phyloP scores from a whole-genome alignment of 2,329 filamentous ascomycete species.

The Diaporthe vexans region DNA sequence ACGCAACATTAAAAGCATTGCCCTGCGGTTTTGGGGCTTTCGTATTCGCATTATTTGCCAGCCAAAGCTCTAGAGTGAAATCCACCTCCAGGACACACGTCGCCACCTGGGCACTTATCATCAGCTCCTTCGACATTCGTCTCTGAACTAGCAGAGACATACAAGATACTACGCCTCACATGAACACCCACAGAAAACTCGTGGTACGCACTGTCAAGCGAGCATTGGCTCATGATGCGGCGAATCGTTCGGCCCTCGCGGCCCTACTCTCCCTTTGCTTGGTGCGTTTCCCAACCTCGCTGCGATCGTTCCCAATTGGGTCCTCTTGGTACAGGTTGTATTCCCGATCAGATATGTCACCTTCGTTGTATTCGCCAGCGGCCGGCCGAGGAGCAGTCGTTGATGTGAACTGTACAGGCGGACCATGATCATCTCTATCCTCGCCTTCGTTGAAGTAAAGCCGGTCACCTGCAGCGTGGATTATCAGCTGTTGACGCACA shows the following conservation, averaged over 20 bases:
- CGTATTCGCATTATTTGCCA: too few relatives aligned
- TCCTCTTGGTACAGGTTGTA: conserved; percentile 40
- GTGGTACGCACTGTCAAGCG: too few relatives aligned
- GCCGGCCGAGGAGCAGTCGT: conserved; percentile 43
- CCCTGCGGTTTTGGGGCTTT: too few relatives aligned
- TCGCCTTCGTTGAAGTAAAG: conserved; percentile 43
- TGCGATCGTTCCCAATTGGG: conserved; percentile 17
- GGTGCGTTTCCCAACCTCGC: conserved; percentile 27
- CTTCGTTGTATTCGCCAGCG: conserved; percentile 40
- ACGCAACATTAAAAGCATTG: too few relatives aligned
- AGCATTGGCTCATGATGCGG: conserved; percentile 2
- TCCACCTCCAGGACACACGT: too few relatives aligned
- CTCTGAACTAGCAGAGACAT: too few relatives aligned
- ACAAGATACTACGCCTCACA: not conserved
- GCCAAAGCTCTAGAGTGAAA: too few relatives aligned
- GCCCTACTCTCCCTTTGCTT: conserved; percentile 40
- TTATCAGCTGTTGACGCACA: not conserved
- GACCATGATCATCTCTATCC: conserved; percentile 34
- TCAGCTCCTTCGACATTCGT: not conserved
- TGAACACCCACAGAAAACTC: not conserved
- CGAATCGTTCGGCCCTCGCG: conserved; percentile 39
- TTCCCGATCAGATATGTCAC: conserved; percentile 36
- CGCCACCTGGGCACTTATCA: not conserved
- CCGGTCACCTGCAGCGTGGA: conserved; percentile 12
- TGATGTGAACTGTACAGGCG: conserved; percentile 36